phyloP scores from a whole-genome alignment of 164 flowering plant species.

The Malania oleifera region DNA sequence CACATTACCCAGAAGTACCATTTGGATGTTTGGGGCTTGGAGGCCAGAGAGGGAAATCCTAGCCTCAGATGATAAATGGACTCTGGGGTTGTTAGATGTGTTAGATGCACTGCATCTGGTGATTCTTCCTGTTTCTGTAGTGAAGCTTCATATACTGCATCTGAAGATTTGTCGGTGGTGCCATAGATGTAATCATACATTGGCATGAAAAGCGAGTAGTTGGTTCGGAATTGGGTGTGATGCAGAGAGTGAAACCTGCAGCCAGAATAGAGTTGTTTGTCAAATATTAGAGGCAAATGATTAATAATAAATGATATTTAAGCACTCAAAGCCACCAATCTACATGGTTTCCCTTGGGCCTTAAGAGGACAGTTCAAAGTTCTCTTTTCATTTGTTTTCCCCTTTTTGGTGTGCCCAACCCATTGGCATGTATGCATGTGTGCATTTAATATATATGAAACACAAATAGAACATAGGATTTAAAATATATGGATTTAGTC shows the following conservation, averaged over 20 bases:
- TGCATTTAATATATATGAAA: too few species aligned
- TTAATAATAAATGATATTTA: too few species aligned
- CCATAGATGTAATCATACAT: conserved; percentile 49
- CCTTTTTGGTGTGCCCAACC: too few species aligned
- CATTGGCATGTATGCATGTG: too few species aligned
- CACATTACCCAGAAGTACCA: conserved; percentile 64
- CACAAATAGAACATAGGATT: too few species aligned
- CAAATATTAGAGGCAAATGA: too few species aligned
- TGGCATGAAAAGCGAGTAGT: conserved; percentile 52
- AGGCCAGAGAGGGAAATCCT: conserved; percentile 59
- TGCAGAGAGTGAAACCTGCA: conserved; percentile 51
- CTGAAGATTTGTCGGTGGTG: conserved; percentile 54
- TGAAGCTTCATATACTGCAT: conserved; percentile 35
- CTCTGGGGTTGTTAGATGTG: conserved; percentile 61
- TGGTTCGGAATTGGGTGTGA: conserved; percentile 50
- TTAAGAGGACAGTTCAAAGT: too few species aligned
- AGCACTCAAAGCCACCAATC: too few species aligned
- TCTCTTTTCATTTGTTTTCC: too few species aligned
- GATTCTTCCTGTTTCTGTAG: conserved; percentile 32
- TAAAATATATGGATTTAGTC: too few species aligned
- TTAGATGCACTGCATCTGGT: conserved; percentile 60
- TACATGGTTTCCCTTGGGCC: too few species aligned
- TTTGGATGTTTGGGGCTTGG: conserved; percentile 45
- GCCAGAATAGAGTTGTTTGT: too few species aligned
- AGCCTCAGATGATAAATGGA: conserved; percentile 64